Base-by-base conservation (phyloP, 2,329 filamentous ascomycete species). In the Aspergillus bombycis region DNA sequence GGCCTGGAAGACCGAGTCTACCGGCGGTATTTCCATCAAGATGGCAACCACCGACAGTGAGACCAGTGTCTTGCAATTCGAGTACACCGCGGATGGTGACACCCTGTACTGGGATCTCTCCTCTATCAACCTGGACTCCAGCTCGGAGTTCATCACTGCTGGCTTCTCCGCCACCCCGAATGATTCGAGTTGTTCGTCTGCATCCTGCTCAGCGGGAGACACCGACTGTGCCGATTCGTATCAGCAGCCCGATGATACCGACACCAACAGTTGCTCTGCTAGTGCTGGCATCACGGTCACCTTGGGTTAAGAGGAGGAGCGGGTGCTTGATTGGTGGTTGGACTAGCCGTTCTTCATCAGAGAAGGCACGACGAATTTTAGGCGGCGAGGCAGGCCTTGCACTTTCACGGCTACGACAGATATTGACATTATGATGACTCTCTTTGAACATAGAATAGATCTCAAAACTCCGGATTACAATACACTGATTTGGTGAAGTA, bases 281-380 rank as follows among this genome's bases (percentile, higher is more conserved):
- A 61, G 61, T 14, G 64, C 68, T 32, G 63, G 70, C 62, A 64
- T 78, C 65, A 66, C 84, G 80, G 45, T 86, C 75, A 72, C 62
- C 12, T 32, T 75, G 34, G 72, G 72, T 61, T 70, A 67, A 60
- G 36, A 38, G 1, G 50, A 53, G 12, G 2, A 10, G 11, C 7
- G 14, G 4, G 8, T 30, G 26, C 16, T 2, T n/a, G 6, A 41
- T 19, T 41, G 16, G 38, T 9, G 16, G 8, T n/a, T n/a, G 38
- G 38, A 41, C 8, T 41, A 4, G 16, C 1, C 38, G 16, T n/a
- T 41, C 38, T 41, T 41, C 16, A n/a, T n/a, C 19, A 10, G 38
- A n/a, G 38, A 41, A 41, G 38, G 7, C 16, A 41, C 8, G 19
- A 16, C 38, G 28, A 21, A 52, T 34, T 9, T 46, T 52, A 32